Conservation (phyloP, 352 stramenopile genomes). For the Phytophthora citricola region DNA sequence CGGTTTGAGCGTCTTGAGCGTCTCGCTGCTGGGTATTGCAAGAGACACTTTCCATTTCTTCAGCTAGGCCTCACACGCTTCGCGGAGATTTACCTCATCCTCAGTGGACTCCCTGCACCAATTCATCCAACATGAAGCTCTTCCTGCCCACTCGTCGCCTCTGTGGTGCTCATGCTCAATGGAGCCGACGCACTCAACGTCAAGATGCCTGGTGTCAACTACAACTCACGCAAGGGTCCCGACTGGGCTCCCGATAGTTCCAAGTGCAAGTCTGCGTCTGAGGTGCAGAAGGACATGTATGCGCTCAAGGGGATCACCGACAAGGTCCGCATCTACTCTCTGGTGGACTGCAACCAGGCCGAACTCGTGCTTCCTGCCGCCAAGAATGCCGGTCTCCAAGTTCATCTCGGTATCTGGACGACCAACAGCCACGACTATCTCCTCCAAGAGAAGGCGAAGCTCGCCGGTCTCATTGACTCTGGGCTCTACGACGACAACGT, state of each 20-base stretch:
- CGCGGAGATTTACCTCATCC: not conserved
- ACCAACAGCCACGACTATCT: conserved; percentile 44
- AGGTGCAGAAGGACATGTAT: conserved; percentile 67
- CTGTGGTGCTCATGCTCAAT: conserved; percentile 20
- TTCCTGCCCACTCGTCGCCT: conserved; percentile 34
- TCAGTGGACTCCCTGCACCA: not conserved
- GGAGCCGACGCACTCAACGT: conserved; percentile 50
- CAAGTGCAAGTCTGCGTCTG: conserved; percentile 53
- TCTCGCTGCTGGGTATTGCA: not conserved
- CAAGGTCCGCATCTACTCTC: conserved; percentile 73
- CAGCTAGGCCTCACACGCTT: conserved; percentile 1
- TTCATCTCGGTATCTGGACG: conserved; percentile 77
- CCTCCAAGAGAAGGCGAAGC: conserved; percentile 52
- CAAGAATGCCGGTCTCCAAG: conserved; percentile 51
- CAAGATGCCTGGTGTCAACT: conserved; percentile 77
- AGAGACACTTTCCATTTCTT: conserved; percentile 13
- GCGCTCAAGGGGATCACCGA: conserved; percentile 51
- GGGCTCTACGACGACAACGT: conserved; percentile 59
- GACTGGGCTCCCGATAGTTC: conserved; percentile 49
- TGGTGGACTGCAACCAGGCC: conserved; percentile 62
- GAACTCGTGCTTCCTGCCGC: conserved; percentile 53
- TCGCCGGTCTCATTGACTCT: conserved; percentile 46
- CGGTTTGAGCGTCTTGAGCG: not conserved
- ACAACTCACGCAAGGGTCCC: conserved; percentile 67
- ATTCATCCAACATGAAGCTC: conserved; percentile 38